Conservation (phyloP, 2,329 filamentous ascomycete species). For the Ophiostoma montium region DNA sequence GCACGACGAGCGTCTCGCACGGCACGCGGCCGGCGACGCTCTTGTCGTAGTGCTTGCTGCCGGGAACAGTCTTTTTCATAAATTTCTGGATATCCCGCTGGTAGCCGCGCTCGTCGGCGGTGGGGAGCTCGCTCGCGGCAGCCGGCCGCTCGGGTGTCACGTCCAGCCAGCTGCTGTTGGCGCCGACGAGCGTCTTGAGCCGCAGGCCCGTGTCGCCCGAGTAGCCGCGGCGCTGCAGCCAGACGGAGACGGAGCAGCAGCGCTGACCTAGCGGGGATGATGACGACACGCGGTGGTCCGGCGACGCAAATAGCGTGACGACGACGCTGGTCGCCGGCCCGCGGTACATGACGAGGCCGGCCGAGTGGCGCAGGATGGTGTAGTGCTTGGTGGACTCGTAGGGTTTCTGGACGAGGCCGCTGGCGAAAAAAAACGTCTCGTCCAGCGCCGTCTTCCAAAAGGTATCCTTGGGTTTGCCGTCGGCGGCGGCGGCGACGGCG, state of each 20-base stretch:
- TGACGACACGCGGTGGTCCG: conserved; percentile 27
- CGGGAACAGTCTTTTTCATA: conserved; percentile 29
- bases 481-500: too few species aligned
- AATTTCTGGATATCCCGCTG: conserved; percentile 56
- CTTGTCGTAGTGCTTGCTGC: conserved; percentile 28
- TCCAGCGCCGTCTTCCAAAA: conserved; percentile 35
- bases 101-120: conserved; percentile 48
- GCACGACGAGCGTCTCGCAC: conserved; percentile 49
- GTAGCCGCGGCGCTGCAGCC: conserved; percentile 55
- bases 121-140: conserved; percentile 34
- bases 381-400: conserved; percentile 51
- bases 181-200: conserved; percentile 46
- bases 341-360: conserved; percentile 50
- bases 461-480: background rate
- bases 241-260: conserved; percentile 35
- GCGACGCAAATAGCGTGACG: conserved; percentile 44
- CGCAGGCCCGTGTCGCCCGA: conserved; percentile 56
- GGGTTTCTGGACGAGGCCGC: conserved; percentile 48
- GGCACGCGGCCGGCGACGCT: conserved; percentile 31
- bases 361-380: conserved; percentile 52
- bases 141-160: conserved; percentile 46
- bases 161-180: conserved; percentile 48
- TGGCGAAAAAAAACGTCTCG: conserved; percentile 51
- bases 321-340: conserved; percentile 49
- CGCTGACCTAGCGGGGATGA: conserved; percentile 34